Evolutionary conservation across 1,284 basidiomycete genomes (phyloP).

Genomic region (Somion occarium): DNA sequence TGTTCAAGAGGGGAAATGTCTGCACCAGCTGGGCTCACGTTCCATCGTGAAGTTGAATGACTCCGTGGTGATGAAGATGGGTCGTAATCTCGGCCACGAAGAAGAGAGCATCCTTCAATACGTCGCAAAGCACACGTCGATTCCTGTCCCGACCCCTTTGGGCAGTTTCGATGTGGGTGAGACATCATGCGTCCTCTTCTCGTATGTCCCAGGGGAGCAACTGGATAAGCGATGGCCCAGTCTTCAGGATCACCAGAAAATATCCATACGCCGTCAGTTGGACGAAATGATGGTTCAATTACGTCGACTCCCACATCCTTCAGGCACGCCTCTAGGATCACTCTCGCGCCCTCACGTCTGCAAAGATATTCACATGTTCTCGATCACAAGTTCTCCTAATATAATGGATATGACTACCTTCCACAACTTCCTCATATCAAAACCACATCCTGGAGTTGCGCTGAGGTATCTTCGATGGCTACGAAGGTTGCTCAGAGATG

Average conservation of each 20-base stretch:
- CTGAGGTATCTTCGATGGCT: conserved; percentile 16
- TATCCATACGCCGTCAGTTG: conserved; percentile 2
- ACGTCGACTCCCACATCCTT: not conserved
- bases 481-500: conserved; percentile 15
- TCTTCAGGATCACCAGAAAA: conserved; percentile 7
- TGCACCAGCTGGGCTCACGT: not conserved
- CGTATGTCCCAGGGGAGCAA: conserved; percentile 16
- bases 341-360: conserved; percentile 11
- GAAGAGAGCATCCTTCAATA: conserved; percentile 8
- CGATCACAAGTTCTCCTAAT: conserved; percentile 6
- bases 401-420: conserved; percentile 15
- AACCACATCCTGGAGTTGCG: conserved; percentile 6
- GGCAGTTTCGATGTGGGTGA: conserved; percentile 12
- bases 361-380: conserved; percentile 15
- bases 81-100: not conserved
- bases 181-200: conserved; percentile 20
- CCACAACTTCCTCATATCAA: conserved; percentile 19
- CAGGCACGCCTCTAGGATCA: conserved; percentile 8
- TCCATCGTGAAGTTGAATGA: not conserved
- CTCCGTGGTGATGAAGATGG: not conserved
- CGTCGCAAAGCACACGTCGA: conserved; percentile 7
- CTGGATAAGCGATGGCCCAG: conserved; percentile 11
- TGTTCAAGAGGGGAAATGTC: not conserved
- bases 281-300: conserved; percentile 3
- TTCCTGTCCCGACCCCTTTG: conserved; percentile 15